Conservation (phyloP, 2,329 filamentous ascomycete genomes). For the Hypoxylon sp. region DNA sequence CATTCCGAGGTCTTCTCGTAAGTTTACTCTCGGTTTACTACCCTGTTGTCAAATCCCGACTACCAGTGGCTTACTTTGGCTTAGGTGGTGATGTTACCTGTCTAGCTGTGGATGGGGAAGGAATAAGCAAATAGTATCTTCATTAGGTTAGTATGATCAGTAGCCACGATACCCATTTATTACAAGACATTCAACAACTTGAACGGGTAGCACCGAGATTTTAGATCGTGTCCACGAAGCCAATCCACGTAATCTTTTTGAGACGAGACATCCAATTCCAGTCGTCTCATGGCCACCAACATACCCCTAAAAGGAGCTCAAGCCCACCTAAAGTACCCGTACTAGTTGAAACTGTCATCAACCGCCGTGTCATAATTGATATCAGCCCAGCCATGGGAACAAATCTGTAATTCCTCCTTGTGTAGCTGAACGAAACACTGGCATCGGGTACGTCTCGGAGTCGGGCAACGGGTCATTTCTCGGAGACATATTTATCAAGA, state of each 20-base stretch:
- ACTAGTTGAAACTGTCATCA: background rate
- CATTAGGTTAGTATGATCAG: background rate
- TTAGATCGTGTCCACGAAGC: background rate
- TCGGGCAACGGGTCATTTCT: background rate
- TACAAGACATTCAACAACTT: background rate
- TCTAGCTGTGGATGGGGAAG: background rate
- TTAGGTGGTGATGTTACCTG: slow-evolving; percentile 27
- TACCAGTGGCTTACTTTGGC: background rate
- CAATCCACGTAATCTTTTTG: no score
- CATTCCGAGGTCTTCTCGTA: slow-evolving; percentile 52
- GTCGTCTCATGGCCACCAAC: background rate
- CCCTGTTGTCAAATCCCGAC: background rate
- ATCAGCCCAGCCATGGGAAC: background rate
- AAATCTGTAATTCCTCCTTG: background rate
- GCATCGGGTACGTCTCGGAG: background rate
- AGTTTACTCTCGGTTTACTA: slow-evolving; percentile 30
- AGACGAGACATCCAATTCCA: background rate
- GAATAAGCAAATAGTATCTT: background rate
- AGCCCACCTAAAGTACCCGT: background rate
- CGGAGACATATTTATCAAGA: background rate
- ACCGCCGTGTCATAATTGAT: background rate
- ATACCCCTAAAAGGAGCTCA: background rate
- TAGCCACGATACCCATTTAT: slow-evolving; percentile 7
- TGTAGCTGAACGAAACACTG: background rate
- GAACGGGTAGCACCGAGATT: background rate